Evolutionary conservation across 805 yeast genomes (phyloP).

Genomic region (Hanseniaspora osmophila): DNA sequence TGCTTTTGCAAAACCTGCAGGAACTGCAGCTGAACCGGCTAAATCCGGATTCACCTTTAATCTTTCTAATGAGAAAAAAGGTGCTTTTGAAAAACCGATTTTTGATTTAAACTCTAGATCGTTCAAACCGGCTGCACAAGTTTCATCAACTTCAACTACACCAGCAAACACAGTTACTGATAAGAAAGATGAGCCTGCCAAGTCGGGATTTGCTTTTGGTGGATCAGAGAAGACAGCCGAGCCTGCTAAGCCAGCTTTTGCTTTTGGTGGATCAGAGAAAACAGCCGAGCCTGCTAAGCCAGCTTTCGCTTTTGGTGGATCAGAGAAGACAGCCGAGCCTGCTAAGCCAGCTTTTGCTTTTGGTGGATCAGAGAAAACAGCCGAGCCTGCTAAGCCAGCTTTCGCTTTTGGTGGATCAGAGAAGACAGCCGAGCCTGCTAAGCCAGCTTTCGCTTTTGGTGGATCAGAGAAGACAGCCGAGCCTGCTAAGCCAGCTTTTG

Average conservation of each 20-base stretch:
- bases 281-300: slow-evolving; percentile 9
- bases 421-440: slow-evolving; percentile 5
- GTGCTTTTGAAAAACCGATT: not conserved
- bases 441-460: slow-evolving; percentile 12
- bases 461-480: slow-evolving; percentile 1
- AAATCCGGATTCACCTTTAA: slow-evolving; percentile 9
- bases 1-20: too few relatives aligned
- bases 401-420: slow-evolving; percentile 7
- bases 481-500: slow-evolving; percentile 1
- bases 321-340: not conserved
- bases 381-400: slow-evolving; percentile 1
- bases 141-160: too few relatives aligned
- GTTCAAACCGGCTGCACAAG: too few relatives aligned
- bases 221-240: slow-evolving; percentile 1
- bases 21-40: not conserved
- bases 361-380: slow-evolving; percentile 4
- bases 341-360: slow-evolving; percentile 3
- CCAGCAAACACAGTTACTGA: not conserved
- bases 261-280: slow-evolving; percentile 9
- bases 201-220: slow-evolving; percentile 13
- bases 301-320: slow-evolving; percentile 10
- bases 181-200: slow-evolving; percentile 7
- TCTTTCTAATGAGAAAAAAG: slow-evolving; percentile 5
- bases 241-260: slow-evolving; percentile 9
- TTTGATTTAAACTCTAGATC: too few relatives aligned